Conservation (phyloP, 2,329 filamentous ascomycete genomes). For the Fusarium sp. region DNA sequence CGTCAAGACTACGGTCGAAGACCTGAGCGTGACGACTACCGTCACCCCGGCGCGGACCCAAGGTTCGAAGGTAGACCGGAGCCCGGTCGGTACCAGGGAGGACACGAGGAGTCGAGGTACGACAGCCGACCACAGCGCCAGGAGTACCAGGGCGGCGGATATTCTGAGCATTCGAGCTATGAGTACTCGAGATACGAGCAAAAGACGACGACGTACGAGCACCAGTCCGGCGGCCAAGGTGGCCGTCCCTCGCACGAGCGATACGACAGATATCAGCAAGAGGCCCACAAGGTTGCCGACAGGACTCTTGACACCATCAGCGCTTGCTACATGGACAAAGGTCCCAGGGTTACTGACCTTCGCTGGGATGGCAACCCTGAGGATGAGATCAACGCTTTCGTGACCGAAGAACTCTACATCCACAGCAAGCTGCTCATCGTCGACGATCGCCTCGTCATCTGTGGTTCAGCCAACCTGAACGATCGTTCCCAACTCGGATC, state of each 20-base stretch:
- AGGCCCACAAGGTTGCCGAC: constrained; percentile 63
- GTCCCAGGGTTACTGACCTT: constrained; percentile 68
- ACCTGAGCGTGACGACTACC: constrained; percentile 12
- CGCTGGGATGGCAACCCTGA: constrained; percentile 64
- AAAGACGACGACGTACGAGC: constrained; percentile 3
- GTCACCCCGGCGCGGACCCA: constrained; percentile 22
- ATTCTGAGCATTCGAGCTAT: constrained; percentile 14
- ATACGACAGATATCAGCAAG: constrained; percentile 76
- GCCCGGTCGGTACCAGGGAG: constrained; percentile 8
- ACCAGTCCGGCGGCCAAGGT: not conserved
- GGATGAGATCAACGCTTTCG: constrained; percentile 66
- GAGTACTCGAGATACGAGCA: constrained; percentile 18
- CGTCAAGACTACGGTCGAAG: constrained; percentile 14
- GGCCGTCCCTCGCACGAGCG: constrained; percentile 45
- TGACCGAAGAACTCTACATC: constrained; percentile 69
- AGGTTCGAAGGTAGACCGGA: constrained; percentile 14
- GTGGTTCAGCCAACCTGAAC: constrained; percentile 70
- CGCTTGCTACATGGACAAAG: constrained; percentile 82
- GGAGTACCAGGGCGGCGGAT: constrained; percentile 5
- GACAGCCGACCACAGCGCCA: constrained; percentile 16
- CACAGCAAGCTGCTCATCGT: constrained; percentile 78
- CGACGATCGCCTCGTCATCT: constrained; percentile 82
- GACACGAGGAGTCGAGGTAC: constrained; percentile 7
- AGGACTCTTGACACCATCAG: constrained; percentile 77
- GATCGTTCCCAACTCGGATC: constrained; percentile 77